Evolutionary conservation across 1,284 basidiomycete genomes (phyloP), one percentile per base, ranked within the genome.

Genomic region (Malassezia cuniculi): DNA sequence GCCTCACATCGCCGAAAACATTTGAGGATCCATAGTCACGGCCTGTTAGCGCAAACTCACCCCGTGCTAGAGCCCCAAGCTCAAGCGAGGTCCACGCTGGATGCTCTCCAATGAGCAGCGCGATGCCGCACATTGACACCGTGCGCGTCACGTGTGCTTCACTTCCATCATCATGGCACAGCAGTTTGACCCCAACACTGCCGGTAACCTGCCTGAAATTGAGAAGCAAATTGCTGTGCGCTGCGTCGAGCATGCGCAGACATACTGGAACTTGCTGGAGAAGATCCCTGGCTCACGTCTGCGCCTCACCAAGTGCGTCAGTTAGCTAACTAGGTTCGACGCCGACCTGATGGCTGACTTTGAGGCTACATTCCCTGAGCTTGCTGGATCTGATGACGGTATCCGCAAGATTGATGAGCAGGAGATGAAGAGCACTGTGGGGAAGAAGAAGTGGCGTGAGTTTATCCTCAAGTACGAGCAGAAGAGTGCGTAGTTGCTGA

Each of bases 141-240:
- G 5, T 15, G 26, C 25, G 2, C 19, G 30, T 41, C 39, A 41
- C 34, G 39, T 40, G 31, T n/a, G n/a, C n/a, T 24, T 8, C 17
- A 11, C n/a, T n/a, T n/a, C n/a, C n/a, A n/a, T n/a, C n/a, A n/a
- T n/a, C n/a, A n/a, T n/a, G n/a, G n/a, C n/a, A n/a, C n/a, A n/a
- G n/a, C n/a, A 32, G 10, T 63, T 66, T 27, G 60, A 66, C 36
- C 53, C 62, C 34, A 60, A 63, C 48, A 48, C 52, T 45, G 58
- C 86, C 9, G 82, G 85, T 69, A 94, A 94, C 72, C 73, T 81
- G 57, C 72, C 78, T 49, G 86, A 87, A 81, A 90, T 97, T 55
- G 90, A 97, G 73, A 89, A 87, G 76, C 87, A 94, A 81, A 54
- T 60, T 44, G 90, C 90, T 18, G 90, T 97, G 38, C 86, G 82